phyloP scores from a whole-genome alignment of 441 rosid genomes.

The Adansonia grandidieri region DNA sequence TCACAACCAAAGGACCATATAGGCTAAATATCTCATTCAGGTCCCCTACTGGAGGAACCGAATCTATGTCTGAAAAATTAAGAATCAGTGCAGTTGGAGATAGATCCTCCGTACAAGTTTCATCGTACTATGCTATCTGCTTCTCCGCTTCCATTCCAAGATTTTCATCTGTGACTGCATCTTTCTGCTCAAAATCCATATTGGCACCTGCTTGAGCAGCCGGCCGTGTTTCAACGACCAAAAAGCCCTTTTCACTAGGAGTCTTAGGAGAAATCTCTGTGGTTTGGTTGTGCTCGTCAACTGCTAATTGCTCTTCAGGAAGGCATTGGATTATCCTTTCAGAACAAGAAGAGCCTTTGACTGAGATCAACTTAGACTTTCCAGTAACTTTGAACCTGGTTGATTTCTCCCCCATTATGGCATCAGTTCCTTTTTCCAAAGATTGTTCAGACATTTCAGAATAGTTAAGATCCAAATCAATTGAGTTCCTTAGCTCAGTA shows the following conservation, averaged over 20 bases:
- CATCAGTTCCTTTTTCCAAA: slow-evolving; percentile 27
- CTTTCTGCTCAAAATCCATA: slow-evolving; percentile 29
- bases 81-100: slow-evolving; percentile 58
- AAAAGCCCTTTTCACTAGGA: slow-evolving; percentile 22
- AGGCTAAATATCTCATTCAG: slow-evolving; percentile 66
- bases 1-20: slow-evolving; percentile 54
- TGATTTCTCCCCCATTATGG: slow-evolving; percentile 26
- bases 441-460: slow-evolving; percentile 31
- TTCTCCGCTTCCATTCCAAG: slow-evolving; percentile 25
- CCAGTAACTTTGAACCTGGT: slow-evolving; percentile 21
- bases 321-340: slow-evolving; percentile 28
- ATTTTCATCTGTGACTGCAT: slow-evolving; percentile 25
- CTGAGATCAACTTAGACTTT: slow-evolving; percentile 29
- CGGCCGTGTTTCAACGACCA: slow-evolving; percentile 24
- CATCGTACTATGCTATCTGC: slow-evolving; percentile 19
- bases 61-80: slow-evolving; percentile 53
- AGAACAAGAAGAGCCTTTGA: slow-evolving; percentile 36
- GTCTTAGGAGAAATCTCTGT: slow-evolving; percentile 18
- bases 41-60: slow-evolving; percentile 52
- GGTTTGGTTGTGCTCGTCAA: slow-evolving; percentile 22
- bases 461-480: slow-evolving; percentile 32
- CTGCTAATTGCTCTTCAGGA: slow-evolving; percentile 30
- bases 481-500: slow-evolving; percentile 46
- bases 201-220: slow-evolving; percentile 19
- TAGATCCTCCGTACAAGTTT: slow-evolving; percentile 30